Evolutionary conservation across 495 filamentous ascomycete genomes (phyloP).

Genomic region (Podospora bellae-mahoneyi): DNA sequence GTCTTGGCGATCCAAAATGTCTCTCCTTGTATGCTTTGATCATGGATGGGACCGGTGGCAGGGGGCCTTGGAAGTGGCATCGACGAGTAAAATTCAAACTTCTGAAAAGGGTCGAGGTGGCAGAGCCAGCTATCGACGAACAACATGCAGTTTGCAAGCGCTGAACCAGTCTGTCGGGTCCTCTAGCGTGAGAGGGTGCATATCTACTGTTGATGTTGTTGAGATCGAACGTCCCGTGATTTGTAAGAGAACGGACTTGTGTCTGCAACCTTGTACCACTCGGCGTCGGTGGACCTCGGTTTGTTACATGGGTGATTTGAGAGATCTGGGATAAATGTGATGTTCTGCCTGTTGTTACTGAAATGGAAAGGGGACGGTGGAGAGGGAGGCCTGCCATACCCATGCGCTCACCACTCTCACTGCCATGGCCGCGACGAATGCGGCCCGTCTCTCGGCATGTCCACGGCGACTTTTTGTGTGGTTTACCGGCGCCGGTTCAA

Average conservation of each 20-base stretch:
- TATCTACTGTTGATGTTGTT: neutral
- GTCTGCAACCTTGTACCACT: neutral
- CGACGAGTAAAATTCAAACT: constrained; percentile 11
- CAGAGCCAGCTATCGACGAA: neutral
- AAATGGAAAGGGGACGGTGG: neutral
- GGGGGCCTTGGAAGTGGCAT: neutral
- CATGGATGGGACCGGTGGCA: neutral
- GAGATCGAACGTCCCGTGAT: neutral
- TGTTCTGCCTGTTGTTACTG: neutral
- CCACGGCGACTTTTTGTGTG: neutral
- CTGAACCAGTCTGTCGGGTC: constrained; percentile 10
- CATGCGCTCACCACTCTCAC: neutral
- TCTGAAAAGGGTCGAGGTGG: constrained; percentile 7
- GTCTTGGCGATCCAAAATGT: neutral
- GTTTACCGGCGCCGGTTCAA: neutral
- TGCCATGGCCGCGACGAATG: neutral
- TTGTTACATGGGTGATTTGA: neutral
- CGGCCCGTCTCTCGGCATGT: neutral
- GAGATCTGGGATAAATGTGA: neutral
- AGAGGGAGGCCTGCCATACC: neutral
- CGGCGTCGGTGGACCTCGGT: neutral
- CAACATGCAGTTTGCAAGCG: constrained; percentile 6
- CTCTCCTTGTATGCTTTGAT: neutral
- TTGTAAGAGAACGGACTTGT: neutral
- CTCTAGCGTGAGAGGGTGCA: constrained; percentile 1